Conservation (phyloP, 108 stramenopile species). For the Chaetoceros tenuissimus region DNA sequence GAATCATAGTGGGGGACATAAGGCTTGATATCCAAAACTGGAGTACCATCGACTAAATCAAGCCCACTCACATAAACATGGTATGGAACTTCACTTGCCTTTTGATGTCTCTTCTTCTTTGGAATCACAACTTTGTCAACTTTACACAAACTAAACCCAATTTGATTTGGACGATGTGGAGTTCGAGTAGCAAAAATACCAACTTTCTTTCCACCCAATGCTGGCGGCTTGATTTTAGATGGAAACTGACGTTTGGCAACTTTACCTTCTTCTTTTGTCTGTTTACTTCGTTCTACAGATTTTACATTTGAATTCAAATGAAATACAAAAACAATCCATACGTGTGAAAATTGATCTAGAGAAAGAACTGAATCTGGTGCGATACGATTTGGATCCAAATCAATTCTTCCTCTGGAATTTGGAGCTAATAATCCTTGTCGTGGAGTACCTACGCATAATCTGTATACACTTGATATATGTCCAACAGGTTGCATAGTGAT, state of each 20-base stretch:
- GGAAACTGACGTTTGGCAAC: slow-evolving; percentile 31
- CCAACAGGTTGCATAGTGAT: slow-evolving; percentile 48
- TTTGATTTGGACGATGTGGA: slow-evolving; percentile 93
- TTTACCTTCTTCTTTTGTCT: slow-evolving; percentile 15
- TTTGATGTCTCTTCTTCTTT: slow-evolving; percentile 8
- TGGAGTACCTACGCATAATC: slow-evolving; percentile 87
- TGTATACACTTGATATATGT: slow-evolving; percentile 58
- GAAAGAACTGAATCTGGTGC: slow-evolving; percentile 48
- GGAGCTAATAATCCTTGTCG: slow-evolving; percentile 79
- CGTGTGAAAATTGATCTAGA: slow-evolving; percentile 78
- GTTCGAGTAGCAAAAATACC: slow-evolving; percentile 94
- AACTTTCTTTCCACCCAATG: slow-evolving; percentile 80
- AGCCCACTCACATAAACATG: slow-evolving; percentile 64
- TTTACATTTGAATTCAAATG: slow-evolving; percentile 88
- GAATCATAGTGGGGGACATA: slow-evolving; percentile 85
- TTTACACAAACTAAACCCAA: slow-evolving; percentile 86
- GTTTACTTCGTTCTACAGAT: background rate
- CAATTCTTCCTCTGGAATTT: slow-evolving; percentile 57
- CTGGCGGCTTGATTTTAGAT: slow-evolving; percentile 80
- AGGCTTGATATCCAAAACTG: slow-evolving; percentile 89
- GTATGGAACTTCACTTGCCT: slow-evolving; percentile 9
- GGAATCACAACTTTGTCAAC: slow-evolving; percentile 46
- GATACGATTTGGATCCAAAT: slow-evolving; percentile 26
- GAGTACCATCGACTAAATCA: slow-evolving; percentile 94
- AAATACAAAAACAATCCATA: slow-evolving; percentile 95